A percentile compares a stretch with the other conserved stretches of the same genome.
Conservation (phyloP, 2,329 filamentous ascomycete genomes). For the Ascochyta fabae region DNA sequence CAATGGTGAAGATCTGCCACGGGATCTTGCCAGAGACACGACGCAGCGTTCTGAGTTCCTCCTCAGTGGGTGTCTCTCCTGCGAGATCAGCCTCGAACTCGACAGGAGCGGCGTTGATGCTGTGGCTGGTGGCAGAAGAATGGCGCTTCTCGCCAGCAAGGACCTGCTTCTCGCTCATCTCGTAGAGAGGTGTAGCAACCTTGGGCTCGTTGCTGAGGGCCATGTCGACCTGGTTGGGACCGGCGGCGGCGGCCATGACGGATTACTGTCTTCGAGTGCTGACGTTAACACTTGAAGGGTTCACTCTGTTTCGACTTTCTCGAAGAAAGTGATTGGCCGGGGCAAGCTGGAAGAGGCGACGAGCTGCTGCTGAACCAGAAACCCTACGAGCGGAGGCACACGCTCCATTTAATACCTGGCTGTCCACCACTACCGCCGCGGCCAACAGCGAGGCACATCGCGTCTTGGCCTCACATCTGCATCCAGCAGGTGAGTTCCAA, state of each 20-base stretch:
- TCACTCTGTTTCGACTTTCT: conserved; percentile 7
- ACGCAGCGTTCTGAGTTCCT: conserved; percentile 67
- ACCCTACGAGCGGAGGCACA: conserved; percentile 10
- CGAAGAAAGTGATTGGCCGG: conserved; percentile 17
- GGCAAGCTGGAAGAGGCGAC: conserved; percentile 18
- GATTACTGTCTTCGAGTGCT: conserved; percentile 19
- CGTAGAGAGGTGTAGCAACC: conserved; percentile 40
- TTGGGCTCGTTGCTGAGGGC: conserved; percentile 47
- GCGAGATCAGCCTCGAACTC: conserved; percentile 44
- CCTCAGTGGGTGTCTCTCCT: conserved; percentile 61
- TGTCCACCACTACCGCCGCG: conserved; percentile 9
- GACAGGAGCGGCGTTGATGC: conserved; percentile 26
- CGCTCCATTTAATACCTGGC: conserved; percentile 25
- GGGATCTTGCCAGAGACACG: conserved; percentile 70
- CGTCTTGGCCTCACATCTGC: conserved; percentile 33
- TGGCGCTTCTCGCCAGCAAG: conserved; percentile 35
- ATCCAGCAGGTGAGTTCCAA: conserved; percentile 40
- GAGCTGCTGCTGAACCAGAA: conserved; percentile 20
- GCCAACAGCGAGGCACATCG: conserved; percentile 17
- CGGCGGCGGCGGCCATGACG: conserved; percentile 42
- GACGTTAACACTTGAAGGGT: conserved; percentile 15
- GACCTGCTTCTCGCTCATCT: conserved; percentile 42
- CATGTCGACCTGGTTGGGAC: conserved; percentile 43
- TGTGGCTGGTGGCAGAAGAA: conserved; percentile 26
- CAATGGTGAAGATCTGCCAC: conserved; percentile 71